Conservation (phyloP, 2,329 filamentous ascomycete species). For the Aspergillus aculeatus region DNA sequence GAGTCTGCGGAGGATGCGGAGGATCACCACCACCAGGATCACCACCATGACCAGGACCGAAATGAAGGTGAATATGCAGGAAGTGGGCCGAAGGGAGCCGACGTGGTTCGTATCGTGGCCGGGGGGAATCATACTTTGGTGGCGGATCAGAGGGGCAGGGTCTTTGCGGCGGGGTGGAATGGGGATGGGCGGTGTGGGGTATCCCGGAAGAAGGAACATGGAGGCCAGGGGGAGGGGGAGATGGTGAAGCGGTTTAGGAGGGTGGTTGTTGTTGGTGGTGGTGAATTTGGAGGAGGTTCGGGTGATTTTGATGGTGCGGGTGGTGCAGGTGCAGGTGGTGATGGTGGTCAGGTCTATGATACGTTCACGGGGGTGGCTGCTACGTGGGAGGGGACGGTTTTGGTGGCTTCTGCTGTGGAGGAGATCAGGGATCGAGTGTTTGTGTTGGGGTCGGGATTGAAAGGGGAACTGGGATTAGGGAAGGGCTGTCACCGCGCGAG, state of each 20-base stretch:
- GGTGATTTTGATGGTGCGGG: slow-evolving; percentile 15
- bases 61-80: no score
- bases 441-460: slow-evolving; percentile 64
- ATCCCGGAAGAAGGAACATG: neutral
- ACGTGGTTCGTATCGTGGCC: slow-evolving; percentile 46
- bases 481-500: slow-evolving; percentile 22
- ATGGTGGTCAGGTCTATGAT: slow-evolving; percentile 21
- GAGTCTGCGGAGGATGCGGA: slow-evolving; percentile 22
- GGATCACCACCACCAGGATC: no score
- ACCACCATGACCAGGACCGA: no score
- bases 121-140: slow-evolving; percentile 89
- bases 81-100: no score
- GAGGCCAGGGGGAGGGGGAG: neutral
- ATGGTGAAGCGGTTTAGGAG: slow-evolving; percentile 27
- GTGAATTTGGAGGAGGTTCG: neutral
- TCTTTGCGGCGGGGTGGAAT: slow-evolving; percentile 67
- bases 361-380: slow-evolving; percentile 58
- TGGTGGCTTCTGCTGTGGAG: slow-evolving; percentile 47
- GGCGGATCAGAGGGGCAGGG: slow-evolving; percentile 56
- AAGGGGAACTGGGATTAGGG: slow-evolving; percentile 71
- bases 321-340: neutral
- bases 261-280: slow-evolving; percentile 20
- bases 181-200: slow-evolving; percentile 46
- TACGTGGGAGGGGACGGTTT: slow-evolving; percentile 73
- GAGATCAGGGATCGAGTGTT: slow-evolving; percentile 48